phyloP scores from a whole-genome alignment of 805 yeast species.

The Hanseniaspora occidentalis region DNA sequence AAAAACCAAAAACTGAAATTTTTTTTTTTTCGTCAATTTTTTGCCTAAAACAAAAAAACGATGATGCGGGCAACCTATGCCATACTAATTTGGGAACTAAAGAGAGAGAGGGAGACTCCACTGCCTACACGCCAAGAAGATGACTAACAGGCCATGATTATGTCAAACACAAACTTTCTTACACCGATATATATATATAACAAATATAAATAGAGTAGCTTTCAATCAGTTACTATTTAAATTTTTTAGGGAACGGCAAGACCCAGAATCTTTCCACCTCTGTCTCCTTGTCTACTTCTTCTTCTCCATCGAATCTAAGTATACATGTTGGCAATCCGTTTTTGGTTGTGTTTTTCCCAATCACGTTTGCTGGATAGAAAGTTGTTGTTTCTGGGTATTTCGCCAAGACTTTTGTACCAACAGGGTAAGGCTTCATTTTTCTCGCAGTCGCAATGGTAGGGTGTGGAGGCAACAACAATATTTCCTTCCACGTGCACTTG shows the following conservation, averaged over 20 bases:
- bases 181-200: too few relatives aligned
- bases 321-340: conserved; percentile 35
- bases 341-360: conserved; percentile 62
- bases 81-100: too few relatives aligned
- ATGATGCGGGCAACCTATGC: too few relatives aligned
- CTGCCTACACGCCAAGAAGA: neutral
- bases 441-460: conserved; percentile 6
- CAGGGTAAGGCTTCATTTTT: conserved; percentile 42
- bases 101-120: too few relatives aligned
- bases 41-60: too few relatives aligned
- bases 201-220: neutral
- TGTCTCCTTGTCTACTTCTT: conserved; percentile 89
- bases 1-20: too few relatives aligned
- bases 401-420: conserved; percentile 76
- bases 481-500: conserved; percentile 71
- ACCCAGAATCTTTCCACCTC: conserved; percentile 81
- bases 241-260: conserved; percentile 48
- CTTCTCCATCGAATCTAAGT: conserved; percentile 89
- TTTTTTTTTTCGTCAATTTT: too few relatives aligned
- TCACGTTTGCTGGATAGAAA: conserved; percentile 87
- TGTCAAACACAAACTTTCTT: neutral
- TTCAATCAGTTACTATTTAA: neutral
- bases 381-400: conserved; percentile 97
- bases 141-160: neutral
- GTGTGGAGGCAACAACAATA: conserved; percentile 55